phyloP scores from a whole-genome alignment of 805 yeast genomes.

The Kodamaea kakaduensis region DNA sequence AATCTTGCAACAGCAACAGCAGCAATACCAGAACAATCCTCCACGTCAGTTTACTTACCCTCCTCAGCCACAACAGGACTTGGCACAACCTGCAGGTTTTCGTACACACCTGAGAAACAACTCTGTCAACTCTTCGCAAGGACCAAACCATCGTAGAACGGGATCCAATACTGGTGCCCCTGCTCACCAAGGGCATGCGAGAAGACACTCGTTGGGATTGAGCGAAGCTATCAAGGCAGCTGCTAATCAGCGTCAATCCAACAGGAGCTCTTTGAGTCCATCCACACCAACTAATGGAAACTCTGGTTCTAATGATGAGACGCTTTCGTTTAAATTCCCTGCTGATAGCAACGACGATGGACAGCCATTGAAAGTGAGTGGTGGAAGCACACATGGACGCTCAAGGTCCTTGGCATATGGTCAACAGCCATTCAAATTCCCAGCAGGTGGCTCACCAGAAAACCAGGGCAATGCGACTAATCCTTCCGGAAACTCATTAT shows the following conservation, averaged over 20 bases:
- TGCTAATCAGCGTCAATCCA: conserved; percentile 68
- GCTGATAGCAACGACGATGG: conserved; percentile 24
- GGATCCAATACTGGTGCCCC: conserved; percentile 32
- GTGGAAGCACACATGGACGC: conserved; percentile 28
- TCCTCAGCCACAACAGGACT: conserved; percentile 15
- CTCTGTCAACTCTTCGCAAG: conserved; percentile 15
- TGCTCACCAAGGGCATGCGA: conserved; percentile 58
- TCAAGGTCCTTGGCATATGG: conserved; percentile 42
- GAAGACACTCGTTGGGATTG: conserved; percentile 90
- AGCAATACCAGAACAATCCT: conserved; percentile 14
- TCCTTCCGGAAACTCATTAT: conserved; percentile 23
- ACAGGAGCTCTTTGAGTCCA: conserved; percentile 33
- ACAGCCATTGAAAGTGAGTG: conserved; percentile 9
- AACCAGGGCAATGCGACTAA: conserved; percentile 27
- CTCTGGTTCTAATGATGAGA: conserved; percentile 11
- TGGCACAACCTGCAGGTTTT: conserved; percentile 17
- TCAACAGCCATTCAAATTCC: conserved; percentile 58
- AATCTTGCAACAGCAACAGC: conserved; percentile 61
- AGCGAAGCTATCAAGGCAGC: conserved; percentile 95
- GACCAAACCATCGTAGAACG: conserved; percentile 31
- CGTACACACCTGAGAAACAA: conserved; percentile 29
- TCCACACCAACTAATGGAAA: conserved; percentile 17
- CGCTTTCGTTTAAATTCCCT: conserved; percentile 53
- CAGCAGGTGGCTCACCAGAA: conserved; percentile 25
- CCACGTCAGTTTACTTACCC: conserved; percentile 25